Base-by-base conservation (phyloP, 768 basidiomycete genomes). In the Agaricus blazei region DNA sequence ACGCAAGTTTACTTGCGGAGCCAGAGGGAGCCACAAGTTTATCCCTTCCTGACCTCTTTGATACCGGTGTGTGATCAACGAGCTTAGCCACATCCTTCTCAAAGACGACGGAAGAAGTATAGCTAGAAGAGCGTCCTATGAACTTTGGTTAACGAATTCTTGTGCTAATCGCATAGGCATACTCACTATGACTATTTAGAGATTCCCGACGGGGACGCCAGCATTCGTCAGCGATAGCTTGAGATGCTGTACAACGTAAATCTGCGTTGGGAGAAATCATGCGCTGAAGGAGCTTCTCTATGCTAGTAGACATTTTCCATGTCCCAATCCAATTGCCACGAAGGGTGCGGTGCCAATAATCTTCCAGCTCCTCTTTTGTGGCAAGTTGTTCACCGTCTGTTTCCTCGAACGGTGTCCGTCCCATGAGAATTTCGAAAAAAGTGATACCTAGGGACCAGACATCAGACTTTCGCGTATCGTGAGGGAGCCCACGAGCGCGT, bases 381-480 rank as follows among this genome's bases (percentile, higher is more conserved):
- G 78, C 72, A 60, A 94, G 87, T 57, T 87, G 79, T 64, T 95
- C 90, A 6, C 84, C 83, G 60, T 91, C 89, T 40, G 81, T 79
- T 59, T 88, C 66, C 67, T 94, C 90, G 64, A 98, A 98, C 1
- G 95, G 94, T 1, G 96, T 98, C 9, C 96, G 80, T 1, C 95
- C 95, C 24, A 87, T 75, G 31, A 98, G 80, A 58, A 99, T 90
- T 69, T 99, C 96, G 67, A 97, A 99, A 68, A 98, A 90, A 0
- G 95, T 92, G 27, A 96, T 75, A 46, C 87, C 88, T 2, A 90
- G 82, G n/a, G 88, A 84, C 86, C 88, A 91, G 44, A 92, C 74
- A 59, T 89, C 96, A 0, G 90, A 88, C 70, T 93, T 90, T 44
- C 96, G 86, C 46, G 96, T 98, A 66, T 99, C 96, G 62, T 99